phyloP scores from a whole-genome alignment of 768 basidiomycete species.

The Xanthoconium stramineum region DNA sequence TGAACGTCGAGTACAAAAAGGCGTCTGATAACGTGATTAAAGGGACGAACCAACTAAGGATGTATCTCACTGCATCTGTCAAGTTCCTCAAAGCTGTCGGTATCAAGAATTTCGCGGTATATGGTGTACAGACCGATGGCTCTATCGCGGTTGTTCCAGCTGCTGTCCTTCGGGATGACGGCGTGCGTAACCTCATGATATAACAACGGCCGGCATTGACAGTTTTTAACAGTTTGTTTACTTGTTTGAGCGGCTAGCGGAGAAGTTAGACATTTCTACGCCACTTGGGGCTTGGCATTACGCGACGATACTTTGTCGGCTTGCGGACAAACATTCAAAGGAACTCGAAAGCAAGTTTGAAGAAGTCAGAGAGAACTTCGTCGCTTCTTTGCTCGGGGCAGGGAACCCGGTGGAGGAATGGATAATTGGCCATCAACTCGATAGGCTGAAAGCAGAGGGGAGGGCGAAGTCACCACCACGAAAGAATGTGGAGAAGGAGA shows the following conservation, averaged over 20 bases:
- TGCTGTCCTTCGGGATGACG: not conserved
- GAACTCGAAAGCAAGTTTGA: not conserved
- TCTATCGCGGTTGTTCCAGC: not conserved
- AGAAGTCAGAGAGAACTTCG: not conserved
- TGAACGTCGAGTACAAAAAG: conserved; percentile 4
- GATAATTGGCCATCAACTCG: not conserved
- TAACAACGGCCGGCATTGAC: not conserved
- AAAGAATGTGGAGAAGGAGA: not conserved
- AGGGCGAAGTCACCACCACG: not conserved
- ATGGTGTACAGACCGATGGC: conserved; percentile 8
- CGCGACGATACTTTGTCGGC: conserved; percentile 6
- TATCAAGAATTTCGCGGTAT: conserved; percentile 1
- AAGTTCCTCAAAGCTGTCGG: conserved; percentile 6
- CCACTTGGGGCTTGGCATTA: conserved; percentile 9
- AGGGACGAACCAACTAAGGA: conserved; percentile 5
- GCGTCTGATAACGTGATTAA: not conserved
- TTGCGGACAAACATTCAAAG: conserved; percentile 1
- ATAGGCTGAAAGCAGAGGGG: not conserved
- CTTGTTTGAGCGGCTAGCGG: conserved; percentile 2
- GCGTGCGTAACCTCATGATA: not conserved
- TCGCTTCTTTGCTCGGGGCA: not conserved
- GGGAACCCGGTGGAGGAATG: not conserved
- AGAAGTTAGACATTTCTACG: conserved; percentile 5
- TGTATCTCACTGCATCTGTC: conserved; percentile 6
- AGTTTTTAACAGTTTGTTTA: not conserved